Base-by-base conservation (phyloP, 2,329 filamentous ascomycete genomes). In the Pseudopithomyces maydicus region DNA sequence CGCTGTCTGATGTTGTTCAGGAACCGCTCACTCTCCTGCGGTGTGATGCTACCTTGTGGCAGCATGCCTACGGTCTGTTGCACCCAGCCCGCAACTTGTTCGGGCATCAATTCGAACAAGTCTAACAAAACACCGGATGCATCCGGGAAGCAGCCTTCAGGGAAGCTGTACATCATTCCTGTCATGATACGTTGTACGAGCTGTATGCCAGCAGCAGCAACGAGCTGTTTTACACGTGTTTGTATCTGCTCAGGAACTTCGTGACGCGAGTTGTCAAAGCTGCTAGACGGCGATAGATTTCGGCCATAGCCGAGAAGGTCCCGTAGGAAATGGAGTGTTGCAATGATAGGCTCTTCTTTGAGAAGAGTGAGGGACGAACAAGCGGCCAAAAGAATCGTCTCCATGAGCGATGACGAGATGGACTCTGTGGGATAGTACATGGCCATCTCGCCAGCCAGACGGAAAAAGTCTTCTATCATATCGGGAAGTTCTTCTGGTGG, bases 101-200 rank as follows among this genome's bases (percentile, higher is more conserved):
- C 81, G 0, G 95, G 95, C 71, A 96, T 81, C 39, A 98, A 80
- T 74, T 97, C 90, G 72, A 99, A 97, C 62, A 98, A 82, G 3
- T 89, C 88, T 58, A 99, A 86, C 51, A 99, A 79, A n/a, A 97
- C 91, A 4, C 92, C 93, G 47, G 92, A 97, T 15, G 92, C 93
- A 72, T 99, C 95, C 0, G 93, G 89, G 71, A 98, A 96, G 78
- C 93, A 97, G 75, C 98, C 95, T 42, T 91, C 87, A 0, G 95
- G 96, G 79, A 99, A 99, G 0, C 90, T 96, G 74, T 97, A 97
- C 94, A 99, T 98, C 93, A 99, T 96, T 58, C 95, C 95, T 1
- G 93, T 95, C 80, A 99, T 84, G 56, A 96, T 88, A 62, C 93
- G 90, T 77, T 97, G 94, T 7, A 95, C 88, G 26, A 99, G 82